Percentiles rank a stretch among this genome's conserved stretches.
phyloP scores from a whole-genome alignment of 2,329 filamentous ascomycete species.

The Aspergillus alliaceus region DNA sequence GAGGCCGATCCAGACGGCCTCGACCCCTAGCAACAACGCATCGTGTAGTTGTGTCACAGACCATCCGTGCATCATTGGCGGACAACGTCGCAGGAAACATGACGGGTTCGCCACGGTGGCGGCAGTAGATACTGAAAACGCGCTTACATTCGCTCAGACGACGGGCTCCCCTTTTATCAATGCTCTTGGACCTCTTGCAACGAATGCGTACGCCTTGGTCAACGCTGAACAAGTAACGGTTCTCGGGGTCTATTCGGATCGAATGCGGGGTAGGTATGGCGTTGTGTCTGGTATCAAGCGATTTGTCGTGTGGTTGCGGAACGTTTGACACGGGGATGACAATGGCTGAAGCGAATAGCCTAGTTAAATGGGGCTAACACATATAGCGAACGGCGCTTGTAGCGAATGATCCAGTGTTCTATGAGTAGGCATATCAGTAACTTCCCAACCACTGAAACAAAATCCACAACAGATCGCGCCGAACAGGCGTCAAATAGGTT shows the following conservation, averaged over 20 bases:
- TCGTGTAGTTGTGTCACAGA: neutral
- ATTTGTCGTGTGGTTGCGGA: neutral
- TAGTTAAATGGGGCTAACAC: neutral
- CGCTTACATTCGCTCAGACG: slow-evolving; percentile 5
- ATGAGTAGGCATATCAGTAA: neutral
- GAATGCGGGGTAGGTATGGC: slow-evolving; percentile 8
- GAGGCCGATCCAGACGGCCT: neutral
- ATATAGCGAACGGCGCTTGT: neutral
- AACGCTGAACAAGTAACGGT: neutral
- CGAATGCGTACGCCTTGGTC: neutral
- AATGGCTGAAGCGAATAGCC: neutral
- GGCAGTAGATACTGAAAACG: neutral
- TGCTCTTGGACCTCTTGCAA: neutral
- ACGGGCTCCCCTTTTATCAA: neutral
- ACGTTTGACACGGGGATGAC: neutral
- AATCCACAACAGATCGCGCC: neutral
- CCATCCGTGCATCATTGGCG: neutral
- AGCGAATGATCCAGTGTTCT: neutral
- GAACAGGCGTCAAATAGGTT: neutral
- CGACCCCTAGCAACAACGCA: neutral
- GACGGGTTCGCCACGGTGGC: neutral
- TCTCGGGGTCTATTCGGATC: neutral
- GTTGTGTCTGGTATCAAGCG: neutral
- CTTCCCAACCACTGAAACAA: neutral
- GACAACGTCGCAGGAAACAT: neutral